phyloP scores from a whole-genome alignment of 1,284 basidiomycete genomes.

The Moesziomyces sp. region DNA sequence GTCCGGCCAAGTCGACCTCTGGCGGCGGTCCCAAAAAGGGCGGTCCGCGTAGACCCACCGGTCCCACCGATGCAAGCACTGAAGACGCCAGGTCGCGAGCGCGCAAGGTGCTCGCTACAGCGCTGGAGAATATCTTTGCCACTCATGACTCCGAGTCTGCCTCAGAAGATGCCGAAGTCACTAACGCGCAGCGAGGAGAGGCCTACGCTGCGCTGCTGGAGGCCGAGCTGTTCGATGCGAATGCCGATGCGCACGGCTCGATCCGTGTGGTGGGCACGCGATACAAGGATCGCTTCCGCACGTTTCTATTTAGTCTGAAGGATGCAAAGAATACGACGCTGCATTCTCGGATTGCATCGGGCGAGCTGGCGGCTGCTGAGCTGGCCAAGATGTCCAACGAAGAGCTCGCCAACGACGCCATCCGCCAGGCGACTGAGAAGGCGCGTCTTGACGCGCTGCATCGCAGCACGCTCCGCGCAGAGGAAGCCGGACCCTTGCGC shows the following conservation, averaged over 20 bases:
- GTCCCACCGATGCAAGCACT: constrained; percentile 37
- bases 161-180: constrained; percentile 8
- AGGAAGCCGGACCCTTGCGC: constrained; percentile 54
- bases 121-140: constrained; percentile 30
- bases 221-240: constrained; percentile 44
- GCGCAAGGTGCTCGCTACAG: constrained; percentile 30
- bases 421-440: constrained; percentile 60
- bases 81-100: constrained; percentile 37
- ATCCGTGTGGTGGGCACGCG: constrained; percentile 22
- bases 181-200: constrained; percentile 15
- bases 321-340: constrained; percentile 62
- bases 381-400: constrained; percentile 60
- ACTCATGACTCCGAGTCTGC: background rate
- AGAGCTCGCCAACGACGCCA: constrained; percentile 64
- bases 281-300: constrained; percentile 65
- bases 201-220: constrained; percentile 46
- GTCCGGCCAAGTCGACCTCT: constrained; percentile 10
- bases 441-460: constrained; percentile 59
- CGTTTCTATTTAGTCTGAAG: constrained; percentile 65
- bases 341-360: constrained; percentile 58
- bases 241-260: constrained; percentile 38
- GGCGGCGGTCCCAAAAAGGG: constrained; percentile 17
- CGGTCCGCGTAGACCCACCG: constrained; percentile 15
- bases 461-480: constrained; percentile 55
- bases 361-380: constrained; percentile 47